These are phyloP conservation scores for Chimonanthus salicifolius DNA, from an alignment of 164 flowering plant species.

Conservation along the genomic window DNA sequence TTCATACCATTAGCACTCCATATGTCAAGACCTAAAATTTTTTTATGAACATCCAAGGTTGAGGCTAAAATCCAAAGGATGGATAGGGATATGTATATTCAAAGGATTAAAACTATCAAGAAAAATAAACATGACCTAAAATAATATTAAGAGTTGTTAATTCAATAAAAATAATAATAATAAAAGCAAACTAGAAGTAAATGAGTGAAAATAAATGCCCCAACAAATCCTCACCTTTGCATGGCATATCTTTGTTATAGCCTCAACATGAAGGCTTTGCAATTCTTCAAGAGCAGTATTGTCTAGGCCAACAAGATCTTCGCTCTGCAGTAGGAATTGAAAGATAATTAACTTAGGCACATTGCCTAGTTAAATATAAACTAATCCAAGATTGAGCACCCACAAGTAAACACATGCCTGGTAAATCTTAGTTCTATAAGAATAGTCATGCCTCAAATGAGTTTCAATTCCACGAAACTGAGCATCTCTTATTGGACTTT, in stretches of 20 bases:
- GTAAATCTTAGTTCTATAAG: background rate
- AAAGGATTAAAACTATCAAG: too few relatives aligned
- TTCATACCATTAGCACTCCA: too few relatives aligned
- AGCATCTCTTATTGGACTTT: too few relatives aligned
- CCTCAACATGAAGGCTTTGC: conserved; percentile 63
- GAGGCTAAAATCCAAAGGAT: too few relatives aligned
- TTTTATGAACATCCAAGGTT: too few relatives aligned
- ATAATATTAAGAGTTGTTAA: too few relatives aligned
- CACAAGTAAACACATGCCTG: background rate
- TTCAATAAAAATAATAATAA: background rate
- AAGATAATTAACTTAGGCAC: background rate
- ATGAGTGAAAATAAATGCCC: background rate
- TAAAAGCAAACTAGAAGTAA: background rate
- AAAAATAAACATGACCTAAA: too few relatives aligned
- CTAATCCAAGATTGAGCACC: background rate
- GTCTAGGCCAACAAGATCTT: conserved; percentile 43
- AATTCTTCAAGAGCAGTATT: conserved; percentile 45
- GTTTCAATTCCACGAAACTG: too few relatives aligned
- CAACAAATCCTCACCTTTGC: conserved; percentile 41
- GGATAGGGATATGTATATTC: too few relatives aligned
- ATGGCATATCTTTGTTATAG: conserved; percentile 57
- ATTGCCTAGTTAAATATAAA: background rate
- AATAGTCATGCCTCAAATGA: too few relatives aligned
- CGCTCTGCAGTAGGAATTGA: conserved; percentile 32
- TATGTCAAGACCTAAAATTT: too few relatives aligned